phyloP scores from a whole-genome alignment of 2,329 filamentous ascomycete species.

The Hysterium pulicare region DNA sequence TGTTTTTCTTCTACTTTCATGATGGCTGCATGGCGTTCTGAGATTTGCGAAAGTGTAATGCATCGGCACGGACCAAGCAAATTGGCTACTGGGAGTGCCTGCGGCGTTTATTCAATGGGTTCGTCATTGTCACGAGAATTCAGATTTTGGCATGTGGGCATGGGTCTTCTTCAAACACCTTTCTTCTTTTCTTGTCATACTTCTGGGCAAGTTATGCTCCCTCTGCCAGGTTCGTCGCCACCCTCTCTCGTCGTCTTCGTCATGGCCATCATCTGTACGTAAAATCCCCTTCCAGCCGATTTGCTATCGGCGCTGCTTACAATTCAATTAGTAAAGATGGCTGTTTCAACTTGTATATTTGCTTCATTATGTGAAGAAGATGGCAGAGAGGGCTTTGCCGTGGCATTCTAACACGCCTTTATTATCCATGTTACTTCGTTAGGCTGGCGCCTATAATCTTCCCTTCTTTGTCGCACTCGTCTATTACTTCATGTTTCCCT shows the following conservation, averaged over 20 bases:
- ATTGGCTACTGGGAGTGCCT: slow-evolving; percentile 30
- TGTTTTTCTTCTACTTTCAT: slow-evolving; percentile 17
- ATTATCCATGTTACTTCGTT: neutral
- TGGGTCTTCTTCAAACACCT: slow-evolving; percentile 27
- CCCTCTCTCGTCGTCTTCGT: slow-evolving; percentile 44
- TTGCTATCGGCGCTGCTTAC: slow-evolving; percentile 34
- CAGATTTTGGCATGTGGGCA: slow-evolving; percentile 24
- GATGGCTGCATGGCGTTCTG: slow-evolving; percentile 38
- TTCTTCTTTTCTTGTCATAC: slow-evolving; percentile 25
- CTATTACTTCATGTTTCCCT: too few species aligned
- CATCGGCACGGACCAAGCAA: slow-evolving; percentile 35
- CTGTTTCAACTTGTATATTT: slow-evolving; percentile 27
- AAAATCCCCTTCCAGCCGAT: slow-evolving; percentile 40
- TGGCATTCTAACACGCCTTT: slow-evolving; percentile 5
- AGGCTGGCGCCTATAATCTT: neutral
- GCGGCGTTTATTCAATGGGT: slow-evolving; percentile 35
- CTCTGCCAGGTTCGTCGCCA: slow-evolving; percentile 32
- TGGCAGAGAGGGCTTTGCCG: slow-evolving; percentile 27
- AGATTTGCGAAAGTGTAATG: slow-evolving; percentile 32
- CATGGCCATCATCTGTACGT: slow-evolving; percentile 45
- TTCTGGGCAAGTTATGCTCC: slow-evolving; percentile 32
- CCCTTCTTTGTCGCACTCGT: neutral
- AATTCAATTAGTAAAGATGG: slow-evolving; percentile 41
- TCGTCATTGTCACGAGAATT: slow-evolving; percentile 19
- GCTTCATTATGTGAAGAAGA: slow-evolving; percentile 39